Evolutionary conservation across 306 rosid genomes (phyloP).

Genomic region (Glycine soja): DNA sequence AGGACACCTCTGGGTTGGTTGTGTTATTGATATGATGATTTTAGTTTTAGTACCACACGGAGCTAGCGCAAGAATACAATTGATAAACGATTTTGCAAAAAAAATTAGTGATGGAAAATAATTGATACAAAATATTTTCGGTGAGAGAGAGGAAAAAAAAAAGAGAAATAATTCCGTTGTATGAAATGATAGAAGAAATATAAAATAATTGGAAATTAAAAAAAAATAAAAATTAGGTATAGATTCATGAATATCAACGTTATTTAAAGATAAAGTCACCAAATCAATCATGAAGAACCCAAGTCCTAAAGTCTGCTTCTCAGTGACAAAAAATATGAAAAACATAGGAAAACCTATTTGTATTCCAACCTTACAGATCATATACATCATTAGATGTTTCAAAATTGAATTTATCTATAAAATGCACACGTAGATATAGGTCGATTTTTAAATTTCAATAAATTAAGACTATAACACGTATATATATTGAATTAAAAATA

Average conservation of each 20-base stretch:
- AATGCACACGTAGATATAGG: no score
- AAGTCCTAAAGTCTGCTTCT: neutral
- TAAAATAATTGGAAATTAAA: neutral
- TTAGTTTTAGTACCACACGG: neutral
- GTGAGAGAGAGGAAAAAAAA: neutral
- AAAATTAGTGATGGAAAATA: neutral
- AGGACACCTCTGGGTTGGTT: neutral
- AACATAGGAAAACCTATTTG: neutral
- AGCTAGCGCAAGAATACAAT: neutral
- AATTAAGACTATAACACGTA: no score
- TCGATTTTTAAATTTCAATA: no score
- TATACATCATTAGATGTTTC: neutral
- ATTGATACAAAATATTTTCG: neutral
- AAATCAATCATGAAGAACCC: neutral
- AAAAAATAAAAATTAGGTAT: neutral
- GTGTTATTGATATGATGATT: neutral
- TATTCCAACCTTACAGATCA: neutral
- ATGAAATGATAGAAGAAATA: neutral
- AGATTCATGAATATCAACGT: neutral
- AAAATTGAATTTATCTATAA: no score
- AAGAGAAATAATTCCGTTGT: neutral
- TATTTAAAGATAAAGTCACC: neutral
- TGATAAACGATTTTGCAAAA: conserved; percentile 19
- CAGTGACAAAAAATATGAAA: neutral
- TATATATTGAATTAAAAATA: no score